Base-by-base conservation (phyloP, 495 filamentous ascomycete genomes). In the Penicillium manginii region DNA sequence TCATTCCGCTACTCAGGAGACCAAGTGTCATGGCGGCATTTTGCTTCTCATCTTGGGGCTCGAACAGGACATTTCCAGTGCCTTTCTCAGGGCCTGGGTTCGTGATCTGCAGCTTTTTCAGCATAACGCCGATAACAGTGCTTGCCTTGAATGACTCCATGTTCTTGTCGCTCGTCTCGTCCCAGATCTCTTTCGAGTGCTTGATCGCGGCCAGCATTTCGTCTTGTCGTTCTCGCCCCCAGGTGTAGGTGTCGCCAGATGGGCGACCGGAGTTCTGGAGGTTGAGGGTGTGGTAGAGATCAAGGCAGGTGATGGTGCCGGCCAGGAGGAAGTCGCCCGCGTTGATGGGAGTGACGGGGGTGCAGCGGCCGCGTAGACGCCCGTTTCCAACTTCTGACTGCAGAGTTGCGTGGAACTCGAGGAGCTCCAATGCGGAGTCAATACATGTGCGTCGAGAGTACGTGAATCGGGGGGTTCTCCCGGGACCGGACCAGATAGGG, bases 131-230 rank as follows among this genome's bases (percentile, higher is more conserved):
- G 7, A 97, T 79, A 14, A 90, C 81, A n/a, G 79, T 83, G 18
- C 84, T 83, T 15, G 91, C 92, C 72, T 96, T 97, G 73, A 86
- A 91, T 0, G 93, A 91, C 59, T 96, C 92, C 71, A 96, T 89
- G n/a, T 86, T 91, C 40, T 86, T 79, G 50, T 93, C 86, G 0
- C 83, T 81, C 17, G 89, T 74, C 15, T 85, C 84, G 32, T 89
- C 86, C 92, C 92, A 96, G 32, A 96, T 93, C 9, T 81, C 80
- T 47, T 84, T 82, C 35, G 87, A 86, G n/a, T 77, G 78, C 69
- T 91, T 89, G 9, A 96, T 79, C 7, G 86, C 83, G 19, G 73
- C 68, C 35, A 92, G 75, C 91, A 96, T 94, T 60, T 91, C 88
- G 8, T 83, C 80, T 2, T 87, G 82, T 52, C 90, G 84, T 66